Base-by-base conservation (phyloP, 129 eudicot genomes). In the Glebionis coronaria region DNA sequence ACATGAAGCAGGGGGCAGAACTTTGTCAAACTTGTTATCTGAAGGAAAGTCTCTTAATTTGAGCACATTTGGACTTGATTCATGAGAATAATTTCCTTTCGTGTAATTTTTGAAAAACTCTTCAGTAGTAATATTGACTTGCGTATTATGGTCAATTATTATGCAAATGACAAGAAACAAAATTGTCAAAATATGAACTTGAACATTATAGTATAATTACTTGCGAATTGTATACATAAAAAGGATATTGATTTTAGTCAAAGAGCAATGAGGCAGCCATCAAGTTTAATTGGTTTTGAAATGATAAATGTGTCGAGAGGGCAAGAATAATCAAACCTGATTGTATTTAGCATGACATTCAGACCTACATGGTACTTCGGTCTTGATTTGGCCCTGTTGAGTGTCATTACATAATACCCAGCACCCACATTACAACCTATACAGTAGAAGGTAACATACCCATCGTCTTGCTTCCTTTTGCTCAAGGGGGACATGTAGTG, bases 311-410 rank as follows among this genome's bases (percentile, higher is more conserved):
- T 35, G 42, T 27, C 4, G 15, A 14, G 27, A 9, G 55, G 56
- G 45, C 14, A 45, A 56, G 46, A 44, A 44, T 18, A 29, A 69
- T 35, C 61, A 20, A 69, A 87, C 97, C 91, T 92, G 96, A 67
- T 85, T 84, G 83, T 88, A 85, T 74, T 88, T 87, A 15, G 95
- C 96, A 55, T 85, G 88, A 71, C 95, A 91, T 82, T 87, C 97
- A n/a, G 97, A 90, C 70, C 97, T 84, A 79, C 97, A 90, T 18
- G 95, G 97, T 20, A 95, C 97, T 71, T 95, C 95, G 15, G 97
- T 90, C 87, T 90, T 90, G 76, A 90, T 90, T 81, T 90, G 97
- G 14, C 97, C 97, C 97, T 90, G 83, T 10, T n/a, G 56, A 64
- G 5, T 57, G 42, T 3, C 45, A 44, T 44, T 25, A 28, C 50